Conservation (phyloP, 129 eudicot genomes). For the Saposhnikovia divaricata region DNA sequence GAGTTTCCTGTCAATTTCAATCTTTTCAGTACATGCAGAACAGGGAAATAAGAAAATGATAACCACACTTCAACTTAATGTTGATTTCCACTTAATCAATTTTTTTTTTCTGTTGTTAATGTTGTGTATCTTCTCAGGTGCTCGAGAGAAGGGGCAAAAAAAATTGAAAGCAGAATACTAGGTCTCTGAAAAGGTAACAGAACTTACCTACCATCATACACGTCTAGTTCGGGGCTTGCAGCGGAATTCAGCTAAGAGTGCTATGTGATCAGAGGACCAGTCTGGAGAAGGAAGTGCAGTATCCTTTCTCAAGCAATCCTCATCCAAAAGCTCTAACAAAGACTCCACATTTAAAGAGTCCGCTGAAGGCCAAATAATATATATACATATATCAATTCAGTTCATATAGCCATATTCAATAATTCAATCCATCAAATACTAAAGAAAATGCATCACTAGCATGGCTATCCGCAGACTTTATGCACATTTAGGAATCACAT, state of each 20-base stretch:
- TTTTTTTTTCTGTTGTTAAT: neutral
- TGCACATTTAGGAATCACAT: neutral
- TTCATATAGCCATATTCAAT: neutral
- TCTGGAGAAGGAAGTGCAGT: slow-evolving; percentile 98
- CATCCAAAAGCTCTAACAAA: slow-evolving; percentile 86
- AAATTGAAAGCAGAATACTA: neutral
- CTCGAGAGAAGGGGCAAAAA: neutral
- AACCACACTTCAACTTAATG: neutral
- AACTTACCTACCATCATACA: slow-evolving; percentile 29
- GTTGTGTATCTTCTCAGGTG: neutral
- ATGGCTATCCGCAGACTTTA: neutral
- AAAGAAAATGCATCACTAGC: neutral
- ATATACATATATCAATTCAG: slow-evolving; percentile 4
- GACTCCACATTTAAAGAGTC: slow-evolving; percentile 91
- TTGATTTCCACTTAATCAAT: neutral
- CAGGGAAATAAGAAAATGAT: neutral
- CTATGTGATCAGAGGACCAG: slow-evolving; percentile 99
- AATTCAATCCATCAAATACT: neutral
- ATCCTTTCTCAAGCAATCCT: slow-evolving; percentile 80
- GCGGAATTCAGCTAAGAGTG: slow-evolving; percentile 85
- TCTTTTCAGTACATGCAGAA: neutral
- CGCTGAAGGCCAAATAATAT: slow-evolving; percentile 41
- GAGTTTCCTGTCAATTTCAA: neutral
- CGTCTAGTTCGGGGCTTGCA: slow-evolving; percentile 77
- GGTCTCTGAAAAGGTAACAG: neutral